phyloP scores from a whole-genome alignment of 177 flowering plant genomes.

The Tripterygium wilfordii region DNA sequence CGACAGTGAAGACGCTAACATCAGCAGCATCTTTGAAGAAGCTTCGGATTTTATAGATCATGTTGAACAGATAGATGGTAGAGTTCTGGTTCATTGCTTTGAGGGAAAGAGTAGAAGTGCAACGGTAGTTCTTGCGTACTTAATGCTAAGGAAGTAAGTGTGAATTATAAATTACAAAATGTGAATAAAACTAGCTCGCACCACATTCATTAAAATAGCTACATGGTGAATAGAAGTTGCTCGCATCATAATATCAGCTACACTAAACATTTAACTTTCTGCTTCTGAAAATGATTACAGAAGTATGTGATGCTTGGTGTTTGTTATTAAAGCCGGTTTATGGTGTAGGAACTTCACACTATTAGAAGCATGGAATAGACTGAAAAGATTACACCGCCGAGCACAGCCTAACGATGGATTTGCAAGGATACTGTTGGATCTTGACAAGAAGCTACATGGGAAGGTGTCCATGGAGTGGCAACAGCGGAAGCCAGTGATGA shows the following conservation, averaged over 20 bases:
- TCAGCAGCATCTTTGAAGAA: slow-evolving; percentile 72
- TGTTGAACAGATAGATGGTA: slow-evolving; percentile 68
- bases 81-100: slow-evolving; percentile 93
- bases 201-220: background rate
- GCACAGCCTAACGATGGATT: slow-evolving; percentile 98
- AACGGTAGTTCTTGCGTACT: slow-evolving; percentile 82
- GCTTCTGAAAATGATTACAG: background rate
- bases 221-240: background rate
- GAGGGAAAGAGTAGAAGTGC: slow-evolving; percentile 98
- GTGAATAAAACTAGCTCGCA: background rate
- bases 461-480: slow-evolving; percentile 97
- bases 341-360: slow-evolving; percentile 66
- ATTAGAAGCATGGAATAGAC: slow-evolving; percentile 71
- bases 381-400: slow-evolving; percentile 80
- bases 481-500: slow-evolving; percentile 73
- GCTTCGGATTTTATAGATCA: slow-evolving; percentile 68
- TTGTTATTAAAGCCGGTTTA: background rate
- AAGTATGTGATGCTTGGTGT: background rate
- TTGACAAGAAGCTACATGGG: slow-evolving; percentile 73
- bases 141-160: slow-evolving; percentile 89
- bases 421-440: slow-evolving; percentile 63
- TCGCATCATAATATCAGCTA: no score
- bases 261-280: no score
- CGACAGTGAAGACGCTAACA: slow-evolving; percentile 74
- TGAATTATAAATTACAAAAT: no score